A percentile compares a stretch with the other conserved stretches of the same genome.
Conservation (phyloP, 75 land plant species). For the Cupressus sempervirens region DNA sequence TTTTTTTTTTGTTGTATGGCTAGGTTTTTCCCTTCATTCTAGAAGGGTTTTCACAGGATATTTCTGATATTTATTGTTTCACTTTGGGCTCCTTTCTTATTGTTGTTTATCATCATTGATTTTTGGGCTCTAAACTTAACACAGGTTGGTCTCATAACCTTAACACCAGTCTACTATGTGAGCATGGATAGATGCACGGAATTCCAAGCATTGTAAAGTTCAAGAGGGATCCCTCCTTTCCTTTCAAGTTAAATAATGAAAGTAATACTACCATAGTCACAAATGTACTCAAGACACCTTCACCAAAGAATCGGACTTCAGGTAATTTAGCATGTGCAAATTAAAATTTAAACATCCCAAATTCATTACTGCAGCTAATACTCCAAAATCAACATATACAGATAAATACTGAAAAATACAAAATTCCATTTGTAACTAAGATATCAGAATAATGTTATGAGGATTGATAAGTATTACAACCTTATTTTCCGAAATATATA, state of each 20-base stretch:
- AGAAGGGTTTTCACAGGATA: too few species aligned
- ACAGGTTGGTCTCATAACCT: not conserved
- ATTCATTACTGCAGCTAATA: not conserved
- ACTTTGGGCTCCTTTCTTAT: too few species aligned
- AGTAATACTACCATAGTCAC: not conserved
- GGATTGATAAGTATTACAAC: constrained; percentile 25
- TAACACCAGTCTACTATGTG: not conserved
- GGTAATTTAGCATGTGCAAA: not conserved
- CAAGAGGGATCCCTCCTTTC: not conserved
- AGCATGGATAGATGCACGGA: not conserved
- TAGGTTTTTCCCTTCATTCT: too few species aligned
- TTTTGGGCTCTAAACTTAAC: too few species aligned
- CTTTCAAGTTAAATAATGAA: not conserved
- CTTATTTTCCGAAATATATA: constrained; percentile 79
- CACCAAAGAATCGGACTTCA: not conserved
- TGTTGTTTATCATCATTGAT: too few species aligned
- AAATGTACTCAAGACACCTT: not conserved
- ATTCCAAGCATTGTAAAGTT: not conserved
- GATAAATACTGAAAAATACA: not conserved
- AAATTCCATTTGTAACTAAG: not conserved
- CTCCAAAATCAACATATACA: not conserved
- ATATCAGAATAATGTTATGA: not conserved
- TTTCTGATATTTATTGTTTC: too few species aligned
- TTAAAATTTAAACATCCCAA: not conserved
- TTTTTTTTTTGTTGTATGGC: too few species aligned